Evolutionary conservation across 2,329 filamentous ascomycete species (phyloP).

Genomic region (Cytospora leucostoma): DNA sequence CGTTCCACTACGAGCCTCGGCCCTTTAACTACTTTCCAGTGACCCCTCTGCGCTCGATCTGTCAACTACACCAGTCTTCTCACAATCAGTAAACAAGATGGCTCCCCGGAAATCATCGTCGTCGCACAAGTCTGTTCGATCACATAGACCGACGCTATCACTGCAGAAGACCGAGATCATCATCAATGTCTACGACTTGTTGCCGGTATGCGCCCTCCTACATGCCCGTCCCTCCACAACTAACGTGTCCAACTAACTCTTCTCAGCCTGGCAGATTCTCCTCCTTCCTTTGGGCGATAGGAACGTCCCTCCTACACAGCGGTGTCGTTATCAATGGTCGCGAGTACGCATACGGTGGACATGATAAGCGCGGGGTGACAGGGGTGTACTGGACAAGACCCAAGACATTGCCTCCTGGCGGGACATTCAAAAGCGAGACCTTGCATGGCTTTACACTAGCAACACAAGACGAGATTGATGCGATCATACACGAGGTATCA

Average conservation of each 20-base stretch:
- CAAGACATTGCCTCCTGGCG: constrained; percentile 70
- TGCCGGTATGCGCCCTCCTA: constrained; percentile 57
- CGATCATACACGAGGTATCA: constrained; percentile 67
- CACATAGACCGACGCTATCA: constrained; percentile 67
- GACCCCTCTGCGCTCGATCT: constrained; percentile 8
- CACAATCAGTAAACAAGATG: constrained; percentile 37
- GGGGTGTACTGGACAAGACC: constrained; percentile 85
- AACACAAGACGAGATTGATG: constrained; percentile 68
- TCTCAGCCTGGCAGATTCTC: constrained; percentile 70
- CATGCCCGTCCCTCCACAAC: constrained; percentile 1
- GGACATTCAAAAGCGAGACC: constrained; percentile 73
- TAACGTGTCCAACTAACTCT: constrained; percentile 21
- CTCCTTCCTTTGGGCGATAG: constrained; percentile 75
- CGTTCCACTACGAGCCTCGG: constrained; percentile 9
- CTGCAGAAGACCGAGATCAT: constrained; percentile 71
- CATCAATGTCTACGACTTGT: constrained; percentile 77
- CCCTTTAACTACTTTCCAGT: constrained; percentile 16
- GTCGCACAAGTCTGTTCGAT: constrained; percentile 38
- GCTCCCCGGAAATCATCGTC: constrained; percentile 45
- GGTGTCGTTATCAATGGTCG: constrained; percentile 78
- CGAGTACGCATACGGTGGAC: constrained; percentile 85
- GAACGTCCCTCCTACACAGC: constrained; percentile 77
- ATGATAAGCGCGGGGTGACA: constrained; percentile 68
- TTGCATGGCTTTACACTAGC: constrained; percentile 78
- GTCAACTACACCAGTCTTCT: neutral